phyloP scores from a whole-genome alignment of 805 yeast species.

The Wickerhamomyces bovis region DNA sequence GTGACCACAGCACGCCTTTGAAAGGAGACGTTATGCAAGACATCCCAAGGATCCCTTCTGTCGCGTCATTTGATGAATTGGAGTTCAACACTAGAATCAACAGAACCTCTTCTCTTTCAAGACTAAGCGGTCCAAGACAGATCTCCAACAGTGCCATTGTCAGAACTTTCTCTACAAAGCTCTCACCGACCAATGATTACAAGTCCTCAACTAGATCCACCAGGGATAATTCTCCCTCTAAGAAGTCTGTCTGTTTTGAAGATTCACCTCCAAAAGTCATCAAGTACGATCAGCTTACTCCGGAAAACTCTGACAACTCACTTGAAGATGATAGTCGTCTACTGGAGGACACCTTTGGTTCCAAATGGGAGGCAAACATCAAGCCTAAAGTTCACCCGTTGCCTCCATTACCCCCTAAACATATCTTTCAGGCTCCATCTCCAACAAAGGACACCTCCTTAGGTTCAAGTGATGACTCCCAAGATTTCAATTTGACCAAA shows the following conservation, averaged over 20 bases:
- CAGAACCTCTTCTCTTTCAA: slow-evolving; percentile 23
- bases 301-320: slow-evolving; percentile 21
- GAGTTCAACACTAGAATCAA: slow-evolving; percentile 25
- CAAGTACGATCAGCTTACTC: slow-evolving; percentile 26
- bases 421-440: slow-evolving; percentile 15
- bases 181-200: background rate
- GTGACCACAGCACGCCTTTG: background rate
- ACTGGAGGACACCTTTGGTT: slow-evolving; percentile 14
- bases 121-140: slow-evolving; percentile 26
- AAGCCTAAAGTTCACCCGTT: slow-evolving; percentile 25
- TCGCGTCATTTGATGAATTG: slow-evolving; percentile 29
- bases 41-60: slow-evolving; percentile 23
- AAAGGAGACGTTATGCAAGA: slow-evolving; percentile 15
- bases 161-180: slow-evolving; percentile 15
- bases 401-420: slow-evolving; percentile 31
- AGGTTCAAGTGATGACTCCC: slow-evolving; percentile 21
- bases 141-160: slow-evolving; percentile 17
- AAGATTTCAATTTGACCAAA: slow-evolving; percentile 23
- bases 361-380: slow-evolving; percentile 23
- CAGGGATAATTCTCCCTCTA: slow-evolving; percentile 28
- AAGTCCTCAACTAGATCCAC: background rate
- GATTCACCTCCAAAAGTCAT: slow-evolving; percentile 32
- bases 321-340: slow-evolving; percentile 16
- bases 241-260: slow-evolving; percentile 34
- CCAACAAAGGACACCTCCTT: slow-evolving; percentile 22